These are phyloP conservation scores for Tarenaya hassleriana DNA, from an alignment of 345 rosid species.

Conservation along the genomic window DNA sequence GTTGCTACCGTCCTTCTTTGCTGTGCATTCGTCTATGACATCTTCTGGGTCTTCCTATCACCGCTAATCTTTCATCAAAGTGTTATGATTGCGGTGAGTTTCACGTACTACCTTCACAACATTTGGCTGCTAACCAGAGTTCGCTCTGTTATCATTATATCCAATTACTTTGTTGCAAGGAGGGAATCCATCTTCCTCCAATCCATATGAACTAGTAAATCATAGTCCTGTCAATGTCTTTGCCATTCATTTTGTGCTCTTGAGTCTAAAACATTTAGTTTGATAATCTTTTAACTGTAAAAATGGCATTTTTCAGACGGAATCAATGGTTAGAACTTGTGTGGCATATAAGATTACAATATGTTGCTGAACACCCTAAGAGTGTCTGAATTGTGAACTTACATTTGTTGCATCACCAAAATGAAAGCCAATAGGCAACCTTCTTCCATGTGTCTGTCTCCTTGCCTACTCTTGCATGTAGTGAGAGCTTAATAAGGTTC, in stretches of 20 bases:
- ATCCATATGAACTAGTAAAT: not conserved
- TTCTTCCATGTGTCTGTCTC: not conserved
- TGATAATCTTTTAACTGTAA: too few species aligned
- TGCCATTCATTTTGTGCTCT: too few species aligned
- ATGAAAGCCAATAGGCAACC: not conserved
- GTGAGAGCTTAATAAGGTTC: not conserved
- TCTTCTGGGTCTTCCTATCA: conserved; percentile 97
- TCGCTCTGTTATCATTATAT: not conserved
- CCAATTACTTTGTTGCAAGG: conserved; percentile 6
- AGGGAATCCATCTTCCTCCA: not conserved
- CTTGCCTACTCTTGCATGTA: not conserved
- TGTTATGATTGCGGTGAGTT: conserved; percentile 95
- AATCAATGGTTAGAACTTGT: too few species aligned
- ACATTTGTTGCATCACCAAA: not conserved
- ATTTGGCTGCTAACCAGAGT: not conserved
- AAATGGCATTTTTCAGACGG: too few species aligned
- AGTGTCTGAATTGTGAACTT: conserved; percentile 1
- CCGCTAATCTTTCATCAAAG: conserved; percentile 87
- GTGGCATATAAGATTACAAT: not conserved
- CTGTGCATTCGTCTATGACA: conserved; percentile 93
- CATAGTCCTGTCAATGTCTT: not conserved
- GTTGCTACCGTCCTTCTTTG: conserved; percentile 94
- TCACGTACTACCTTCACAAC: not conserved
- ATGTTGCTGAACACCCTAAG: not conserved
- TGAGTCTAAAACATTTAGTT: too few species aligned